Conservation (phyloP, 306 rosid species). For the Fragaria iinumae region DNA sequence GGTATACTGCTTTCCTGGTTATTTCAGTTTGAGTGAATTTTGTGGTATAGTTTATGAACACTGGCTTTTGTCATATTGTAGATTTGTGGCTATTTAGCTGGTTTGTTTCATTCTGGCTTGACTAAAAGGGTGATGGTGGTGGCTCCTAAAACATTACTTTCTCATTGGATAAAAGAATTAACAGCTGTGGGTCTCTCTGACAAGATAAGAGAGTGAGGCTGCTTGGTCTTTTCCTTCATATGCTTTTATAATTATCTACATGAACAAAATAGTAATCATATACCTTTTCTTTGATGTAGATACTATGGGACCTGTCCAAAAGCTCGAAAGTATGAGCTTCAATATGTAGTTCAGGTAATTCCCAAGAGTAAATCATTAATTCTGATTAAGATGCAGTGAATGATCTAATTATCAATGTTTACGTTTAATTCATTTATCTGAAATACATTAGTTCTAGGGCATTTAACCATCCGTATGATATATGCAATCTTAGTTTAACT, state of each 20-base stretch:
- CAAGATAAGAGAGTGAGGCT: constrained; percentile 71
- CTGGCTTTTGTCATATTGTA: constrained; percentile 36
- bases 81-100: constrained; percentile 90
- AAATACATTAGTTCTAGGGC: background rate
- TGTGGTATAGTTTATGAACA: background rate
- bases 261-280: constrained; percentile 4
- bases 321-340: constrained; percentile 75
- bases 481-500: background rate
- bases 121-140: constrained; percentile 73
- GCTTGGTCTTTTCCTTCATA: constrained; percentile 18
- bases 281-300: constrained; percentile 42
- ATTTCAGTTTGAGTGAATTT: constrained; percentile 8
- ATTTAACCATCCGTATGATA: background rate
- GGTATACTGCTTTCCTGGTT: constrained; percentile 37
- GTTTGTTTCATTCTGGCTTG: constrained; percentile 68
- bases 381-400: background rate
- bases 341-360: constrained; percentile 70
- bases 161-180: constrained; percentile 90
- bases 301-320: constrained; percentile 64
- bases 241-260: constrained; percentile 5
- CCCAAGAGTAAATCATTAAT: background rate
- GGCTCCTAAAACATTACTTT: constrained; percentile 79
- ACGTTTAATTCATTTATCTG: background rate
- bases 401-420: background rate
- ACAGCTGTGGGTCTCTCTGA: constrained; percentile 81